Evolutionary conservation across 371 early-diverging fungal genomes (phyloP).

Genomic region (Globomyces sp.): DNA sequence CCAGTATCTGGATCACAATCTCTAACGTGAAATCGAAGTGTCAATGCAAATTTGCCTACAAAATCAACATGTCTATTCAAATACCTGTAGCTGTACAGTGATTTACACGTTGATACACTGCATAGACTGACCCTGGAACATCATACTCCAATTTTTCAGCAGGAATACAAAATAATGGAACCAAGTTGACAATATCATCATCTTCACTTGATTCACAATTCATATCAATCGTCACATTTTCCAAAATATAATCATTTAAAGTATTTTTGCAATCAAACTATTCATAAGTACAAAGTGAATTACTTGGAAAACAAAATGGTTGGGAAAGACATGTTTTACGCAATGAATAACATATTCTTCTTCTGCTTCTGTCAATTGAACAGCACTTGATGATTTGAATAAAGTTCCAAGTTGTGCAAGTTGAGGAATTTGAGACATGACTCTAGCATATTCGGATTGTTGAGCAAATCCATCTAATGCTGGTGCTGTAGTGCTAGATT

Average conservation of each 20-base stretch:
- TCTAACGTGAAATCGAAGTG: constrained; percentile 86
- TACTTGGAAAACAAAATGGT: constrained; percentile 92
- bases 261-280: constrained; percentile 92
- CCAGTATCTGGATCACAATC: constrained; percentile 87
- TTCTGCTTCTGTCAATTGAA: constrained; percentile 89
- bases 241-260: constrained; percentile 85
- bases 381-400: constrained; percentile 77
- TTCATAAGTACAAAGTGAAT: neutral
- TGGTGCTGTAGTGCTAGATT: constrained; percentile 12
- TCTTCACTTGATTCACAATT: constrained; percentile 41
- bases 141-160: constrained; percentile 72
- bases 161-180: constrained; percentile 54
- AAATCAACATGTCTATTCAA: constrained; percentile 1
- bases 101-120: constrained; percentile 47
- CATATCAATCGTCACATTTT: constrained; percentile 87
- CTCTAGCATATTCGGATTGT: constrained; percentile 60
- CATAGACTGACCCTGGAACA: constrained; percentile 77
- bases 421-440: constrained; percentile 76
- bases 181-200: constrained; percentile 58
- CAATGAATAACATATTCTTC: constrained; percentile 92
- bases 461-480: constrained; percentile 33
- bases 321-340: constrained; percentile 87
- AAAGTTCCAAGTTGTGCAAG: constrained; percentile 79
- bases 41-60: constrained; percentile 63
- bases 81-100: constrained; percentile 45